Conservation (phyloP, 148 eudicot genomes). For the Fagopyrum homotropicum region DNA sequence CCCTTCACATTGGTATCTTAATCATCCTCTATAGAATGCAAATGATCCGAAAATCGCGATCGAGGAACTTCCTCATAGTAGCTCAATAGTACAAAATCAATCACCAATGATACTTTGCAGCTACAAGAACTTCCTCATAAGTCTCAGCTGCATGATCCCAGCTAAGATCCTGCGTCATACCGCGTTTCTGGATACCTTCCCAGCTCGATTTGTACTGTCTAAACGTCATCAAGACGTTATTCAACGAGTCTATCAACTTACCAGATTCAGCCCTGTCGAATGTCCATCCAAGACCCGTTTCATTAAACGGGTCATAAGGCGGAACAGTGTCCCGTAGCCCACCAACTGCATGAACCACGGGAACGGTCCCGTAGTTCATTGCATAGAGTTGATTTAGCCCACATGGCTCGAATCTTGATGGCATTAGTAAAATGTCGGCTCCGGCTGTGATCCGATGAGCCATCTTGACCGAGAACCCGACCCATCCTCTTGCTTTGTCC, state of each 20-base stretch:
- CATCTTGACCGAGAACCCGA: constrained; percentile 79
- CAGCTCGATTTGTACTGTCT: constrained; percentile 65
- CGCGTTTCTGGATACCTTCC: constrained; percentile 75
- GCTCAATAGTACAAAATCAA: neutral
- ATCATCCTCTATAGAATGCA: neutral
- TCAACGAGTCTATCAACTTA: constrained; percentile 55
- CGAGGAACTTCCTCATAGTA: neutral
- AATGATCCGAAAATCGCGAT: neutral
- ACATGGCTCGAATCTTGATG: constrained; percentile 95
- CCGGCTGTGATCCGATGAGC: constrained; percentile 97
- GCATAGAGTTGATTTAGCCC: constrained; percentile 96
- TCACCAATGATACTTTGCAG: constrained; percentile 92
- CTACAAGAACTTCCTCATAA: constrained; percentile 81
- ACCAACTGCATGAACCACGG: constrained; percentile 95
- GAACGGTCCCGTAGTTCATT: constrained; percentile 86
- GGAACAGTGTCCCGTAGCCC: constrained; percentile 91
- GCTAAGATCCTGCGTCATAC: constrained; percentile 77
- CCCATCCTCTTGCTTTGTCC: constrained; percentile 77
- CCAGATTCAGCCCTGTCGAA: constrained; percentile 61
- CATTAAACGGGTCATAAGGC: constrained; percentile 68
- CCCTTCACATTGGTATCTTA: neutral
- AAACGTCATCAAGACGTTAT: constrained; percentile 70
- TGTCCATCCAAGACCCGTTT: constrained; percentile 86
- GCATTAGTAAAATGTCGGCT: constrained; percentile 85
- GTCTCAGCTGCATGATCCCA: constrained; percentile 83